These are phyloP conservation scores for Eragrostis curvula DNA, from an alignment of 176 grass and related monocot species.

Conservation along the genomic window DNA sequence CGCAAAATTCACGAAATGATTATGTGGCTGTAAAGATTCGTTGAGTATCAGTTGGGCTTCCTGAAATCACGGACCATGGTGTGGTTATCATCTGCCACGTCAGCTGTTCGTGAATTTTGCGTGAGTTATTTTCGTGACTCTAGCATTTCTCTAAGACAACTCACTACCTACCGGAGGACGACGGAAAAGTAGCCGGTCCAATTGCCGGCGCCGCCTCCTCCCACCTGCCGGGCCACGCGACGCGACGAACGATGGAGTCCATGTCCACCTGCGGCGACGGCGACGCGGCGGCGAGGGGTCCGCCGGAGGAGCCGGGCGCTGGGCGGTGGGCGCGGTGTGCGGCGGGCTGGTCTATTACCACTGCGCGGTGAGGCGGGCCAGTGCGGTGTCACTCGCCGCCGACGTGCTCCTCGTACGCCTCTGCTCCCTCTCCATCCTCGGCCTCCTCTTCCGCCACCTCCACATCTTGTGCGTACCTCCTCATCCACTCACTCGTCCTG, in stretches of 20 bases:
- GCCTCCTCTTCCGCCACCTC: slow-evolving; percentile 91
- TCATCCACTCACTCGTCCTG: too few relatives aligned
- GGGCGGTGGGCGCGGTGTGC: slow-evolving; percentile 76
- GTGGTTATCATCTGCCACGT: too few relatives aligned
- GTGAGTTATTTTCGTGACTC: too few relatives aligned
- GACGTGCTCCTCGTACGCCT: slow-evolving; percentile 95
- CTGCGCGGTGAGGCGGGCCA: slow-evolving; percentile 72
- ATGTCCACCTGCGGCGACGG: slow-evolving; percentile 25
- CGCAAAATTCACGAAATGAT: too few relatives aligned
- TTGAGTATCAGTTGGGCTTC: too few relatives aligned
- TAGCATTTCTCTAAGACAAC: too few relatives aligned
- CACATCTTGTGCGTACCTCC: slow-evolving; percentile 71
- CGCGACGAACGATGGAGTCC: slow-evolving; percentile 49
- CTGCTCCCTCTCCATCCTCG: slow-evolving; percentile 94
- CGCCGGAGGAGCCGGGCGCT: slow-evolving; percentile 46
- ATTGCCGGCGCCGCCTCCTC: not conserved
- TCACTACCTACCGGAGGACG: not conserved
- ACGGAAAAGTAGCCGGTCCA: not conserved
- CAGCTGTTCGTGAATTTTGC: too few relatives aligned
- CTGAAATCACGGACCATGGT: too few relatives aligned
- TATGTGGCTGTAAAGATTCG: too few relatives aligned
- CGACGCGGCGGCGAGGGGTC: slow-evolving; percentile 5
- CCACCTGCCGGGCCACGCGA: not conserved
- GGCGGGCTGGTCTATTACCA: slow-evolving; percentile 90
- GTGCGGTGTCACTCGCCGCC: slow-evolving; percentile 78